Percentiles rank a stretch among this genome's conserved stretches.
Conservation (phyloP, 768 basidiomycete species). For the Butyriboletus loyo region DNA sequence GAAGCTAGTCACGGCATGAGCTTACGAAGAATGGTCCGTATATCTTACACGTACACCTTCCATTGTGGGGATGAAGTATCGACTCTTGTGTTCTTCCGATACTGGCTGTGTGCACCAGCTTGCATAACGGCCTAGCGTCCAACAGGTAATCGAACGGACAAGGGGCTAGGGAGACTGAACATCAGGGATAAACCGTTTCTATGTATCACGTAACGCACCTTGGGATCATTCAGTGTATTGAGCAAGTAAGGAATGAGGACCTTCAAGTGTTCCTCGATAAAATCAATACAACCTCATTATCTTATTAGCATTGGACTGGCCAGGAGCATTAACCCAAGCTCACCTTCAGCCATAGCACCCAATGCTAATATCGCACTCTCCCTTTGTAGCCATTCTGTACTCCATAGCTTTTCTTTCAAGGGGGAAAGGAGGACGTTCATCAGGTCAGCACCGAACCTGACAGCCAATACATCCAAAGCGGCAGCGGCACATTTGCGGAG, state of each 20-base stretch:
- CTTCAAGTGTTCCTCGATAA: slow-evolving; percentile 92
- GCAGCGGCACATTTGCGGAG: slow-evolving; percentile 97
- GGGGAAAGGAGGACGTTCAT: slow-evolving; percentile 85
- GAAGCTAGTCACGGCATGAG: slow-evolving; percentile 54
- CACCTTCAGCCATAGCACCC: slow-evolving; percentile 98
- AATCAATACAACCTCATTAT: slow-evolving; percentile 85
- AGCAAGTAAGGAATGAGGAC: slow-evolving; percentile 92
- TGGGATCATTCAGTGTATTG: slow-evolving; percentile 84
- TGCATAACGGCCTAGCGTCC: slow-evolving; percentile 98
- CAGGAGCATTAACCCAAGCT: slow-evolving; percentile 18
- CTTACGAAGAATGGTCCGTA: slow-evolving; percentile 3
- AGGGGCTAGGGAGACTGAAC: slow-evolving; percentile 61
- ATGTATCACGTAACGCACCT: slow-evolving; percentile 48
- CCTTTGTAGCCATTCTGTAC: slow-evolving; percentile 85
- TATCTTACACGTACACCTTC: slow-evolving; percentile 73
- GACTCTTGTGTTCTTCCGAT: slow-evolving; percentile 83
- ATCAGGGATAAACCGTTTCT: background rate
- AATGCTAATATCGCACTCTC: slow-evolving; percentile 95
- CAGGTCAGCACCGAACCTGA: slow-evolving; percentile 87
- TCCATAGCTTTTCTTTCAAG: slow-evolving; percentile 93
- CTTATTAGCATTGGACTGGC: slow-evolving; percentile 7
- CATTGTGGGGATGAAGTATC: slow-evolving; percentile 95
- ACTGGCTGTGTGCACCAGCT: slow-evolving; percentile 91
- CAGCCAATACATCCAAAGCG: slow-evolving; percentile 93
- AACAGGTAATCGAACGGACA: slow-evolving; percentile 97